A percentile compares a stretch with the other conserved stretches of the same genome.
Conservation (phyloP, 1,284 basidiomycete species). For the Gomphus sp. region DNA sequence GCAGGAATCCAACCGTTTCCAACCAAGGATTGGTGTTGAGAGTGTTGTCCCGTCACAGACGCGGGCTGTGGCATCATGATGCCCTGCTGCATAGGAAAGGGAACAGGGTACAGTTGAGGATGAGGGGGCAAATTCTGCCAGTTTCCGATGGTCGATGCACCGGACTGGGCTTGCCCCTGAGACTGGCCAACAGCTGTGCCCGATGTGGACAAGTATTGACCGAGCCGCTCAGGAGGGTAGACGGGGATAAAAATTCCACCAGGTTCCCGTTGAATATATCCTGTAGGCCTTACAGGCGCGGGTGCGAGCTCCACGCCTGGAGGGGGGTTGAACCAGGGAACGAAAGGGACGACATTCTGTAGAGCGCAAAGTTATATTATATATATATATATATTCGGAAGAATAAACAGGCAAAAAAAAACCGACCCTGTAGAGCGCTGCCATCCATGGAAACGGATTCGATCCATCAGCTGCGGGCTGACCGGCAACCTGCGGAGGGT, state of each 20-base stretch:
- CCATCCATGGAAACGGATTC: constrained; percentile 6
- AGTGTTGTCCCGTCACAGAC: neutral
- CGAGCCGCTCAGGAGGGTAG: constrained; percentile 60
- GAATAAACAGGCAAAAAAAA: neutral
- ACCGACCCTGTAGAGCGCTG: constrained; percentile 5
- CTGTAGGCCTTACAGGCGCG: constrained; percentile 51
- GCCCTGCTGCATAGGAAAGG: neutral
- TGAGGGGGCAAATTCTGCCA: constrained; percentile 1
- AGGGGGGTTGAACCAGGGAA: constrained; percentile 9
- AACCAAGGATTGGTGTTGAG: neutral
- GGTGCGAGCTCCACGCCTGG: constrained; percentile 7
- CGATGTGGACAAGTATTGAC: constrained; percentile 37
- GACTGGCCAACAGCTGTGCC: neutral
- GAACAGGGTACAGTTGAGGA: constrained; percentile 1
- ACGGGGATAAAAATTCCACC: constrained; percentile 54
- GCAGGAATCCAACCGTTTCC: neutral
- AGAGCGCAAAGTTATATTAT: neutral
- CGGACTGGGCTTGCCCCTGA: neutral
- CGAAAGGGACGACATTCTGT: constrained; percentile 4
- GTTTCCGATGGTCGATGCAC: neutral
- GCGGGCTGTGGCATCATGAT: neutral
- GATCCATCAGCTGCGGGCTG: neutral
- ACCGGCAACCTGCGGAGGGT: neutral
- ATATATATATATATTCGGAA: neutral
- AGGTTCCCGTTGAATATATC: constrained; percentile 64